Evolutionary conservation across 176 grass and related monocot species (phyloP).

Genomic region (Aechmea fasciata): DNA sequence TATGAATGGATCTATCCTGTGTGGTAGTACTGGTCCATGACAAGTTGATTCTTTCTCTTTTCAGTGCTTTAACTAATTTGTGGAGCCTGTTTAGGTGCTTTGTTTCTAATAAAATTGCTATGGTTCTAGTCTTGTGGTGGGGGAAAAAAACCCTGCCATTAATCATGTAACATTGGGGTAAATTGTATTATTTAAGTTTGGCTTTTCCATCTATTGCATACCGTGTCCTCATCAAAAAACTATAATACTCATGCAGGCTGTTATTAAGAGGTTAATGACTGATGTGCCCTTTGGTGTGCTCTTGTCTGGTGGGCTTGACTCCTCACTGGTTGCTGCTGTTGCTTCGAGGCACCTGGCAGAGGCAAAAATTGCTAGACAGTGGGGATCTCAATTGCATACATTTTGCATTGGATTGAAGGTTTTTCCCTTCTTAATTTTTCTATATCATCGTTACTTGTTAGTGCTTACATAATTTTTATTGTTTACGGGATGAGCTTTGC

Average conservation of each 20-base stretch:
- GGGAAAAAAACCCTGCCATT: no score
- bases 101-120: no score
- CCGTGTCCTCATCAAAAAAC: not conserved
- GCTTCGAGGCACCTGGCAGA: conserved; percentile 64
- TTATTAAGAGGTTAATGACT: conserved; percentile 92
- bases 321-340: conserved; percentile 92
- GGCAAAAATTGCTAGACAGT: conserved; percentile 61
- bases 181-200: not conserved
- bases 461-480: not conserved
- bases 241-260: conserved; percentile 40
- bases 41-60: no score
- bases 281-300: conserved; percentile 99
- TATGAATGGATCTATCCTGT: no score
- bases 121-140: no score
- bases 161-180: no score
- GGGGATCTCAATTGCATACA: conserved; percentile 89
- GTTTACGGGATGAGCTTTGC: not conserved
- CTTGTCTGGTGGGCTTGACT: conserved; percentile 94
- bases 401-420: conserved; percentile 96
- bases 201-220: not conserved
- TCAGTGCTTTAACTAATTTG: no score
- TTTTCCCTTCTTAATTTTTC: conserved; percentile 11
- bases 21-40: no score
- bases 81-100: no score
- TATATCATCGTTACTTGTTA: not conserved